Percentiles rank a stretch among this genome's conserved stretches.
Conservation (phyloP, 768 basidiomycete genomes). For the Macrolepiota albuminosa region DNA sequence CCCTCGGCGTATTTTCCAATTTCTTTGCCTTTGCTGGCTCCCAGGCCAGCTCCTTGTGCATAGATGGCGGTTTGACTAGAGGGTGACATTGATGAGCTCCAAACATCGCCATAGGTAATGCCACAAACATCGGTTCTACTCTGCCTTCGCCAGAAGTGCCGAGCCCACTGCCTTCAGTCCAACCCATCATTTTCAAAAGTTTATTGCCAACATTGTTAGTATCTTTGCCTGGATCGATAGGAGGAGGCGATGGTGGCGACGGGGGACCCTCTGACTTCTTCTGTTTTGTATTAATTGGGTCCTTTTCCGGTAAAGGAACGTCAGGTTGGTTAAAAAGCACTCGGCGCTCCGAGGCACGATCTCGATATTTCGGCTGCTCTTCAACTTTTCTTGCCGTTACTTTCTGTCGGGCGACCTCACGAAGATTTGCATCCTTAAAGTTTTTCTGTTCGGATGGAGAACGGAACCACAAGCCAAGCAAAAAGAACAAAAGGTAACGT, state of each 20-base stretch:
- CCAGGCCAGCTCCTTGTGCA: slow-evolving; percentile 82
- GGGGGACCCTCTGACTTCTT: slow-evolving; percentile 55
- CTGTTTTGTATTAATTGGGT: slow-evolving; percentile 28
- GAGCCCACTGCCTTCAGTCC: slow-evolving; percentile 86
- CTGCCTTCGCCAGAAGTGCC: slow-evolving; percentile 80
- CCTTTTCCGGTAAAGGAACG: slow-evolving; percentile 58
- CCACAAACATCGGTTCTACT: slow-evolving; percentile 78
- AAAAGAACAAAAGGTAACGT: slow-evolving; percentile 23
- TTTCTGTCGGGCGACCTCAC: slow-evolving; percentile 73
- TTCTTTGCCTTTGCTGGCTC: slow-evolving; percentile 89
- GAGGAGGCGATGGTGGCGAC: slow-evolving; percentile 53
- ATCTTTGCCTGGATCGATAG: slow-evolving; percentile 72
- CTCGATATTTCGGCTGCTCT: slow-evolving; percentile 83
- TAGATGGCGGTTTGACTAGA: slow-evolving; percentile 79
- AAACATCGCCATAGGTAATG: neutral
- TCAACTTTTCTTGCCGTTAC: slow-evolving; percentile 38
- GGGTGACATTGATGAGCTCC: neutral
- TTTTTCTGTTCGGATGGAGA: slow-evolving; percentile 64
- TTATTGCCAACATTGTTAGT: slow-evolving; percentile 88
- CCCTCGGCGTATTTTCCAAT: slow-evolving; percentile 68
- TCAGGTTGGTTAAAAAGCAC: slow-evolving; percentile 92
- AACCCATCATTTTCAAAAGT: slow-evolving; percentile 96
- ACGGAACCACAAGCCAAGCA: slow-evolving; percentile 8
- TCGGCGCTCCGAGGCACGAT: slow-evolving; percentile 90
- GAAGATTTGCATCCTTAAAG: slow-evolving; percentile 63